Base-by-base conservation (phyloP, 2,329 filamentous ascomycete species). In the Beauveria rudraprayagi region DNA sequence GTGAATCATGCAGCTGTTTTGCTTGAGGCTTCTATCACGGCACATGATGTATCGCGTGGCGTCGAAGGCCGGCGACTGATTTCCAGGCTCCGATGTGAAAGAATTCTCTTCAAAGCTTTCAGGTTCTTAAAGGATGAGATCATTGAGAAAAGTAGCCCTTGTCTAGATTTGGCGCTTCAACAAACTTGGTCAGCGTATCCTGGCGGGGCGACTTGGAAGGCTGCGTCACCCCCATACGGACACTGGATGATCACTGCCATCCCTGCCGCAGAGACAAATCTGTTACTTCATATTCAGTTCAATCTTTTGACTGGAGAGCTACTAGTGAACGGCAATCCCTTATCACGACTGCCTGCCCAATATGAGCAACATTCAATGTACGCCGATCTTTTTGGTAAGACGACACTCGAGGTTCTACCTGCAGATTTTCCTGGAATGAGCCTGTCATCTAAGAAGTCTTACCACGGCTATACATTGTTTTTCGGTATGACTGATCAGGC, bases 251-350 rank as follows among this genome's bases (percentile, higher is more conserved):
- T 22, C 24, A 54, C 41, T 22, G 24, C 24, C 3, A 28, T 47
- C 9, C 22, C 17, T 6, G 44, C 34, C 2, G 3, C 24, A 6
- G 47, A 14, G 14, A 40, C 30, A 47, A 1, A 30, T 10, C 4
- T 34, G 4, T 6, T 14, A 3, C n/a, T 60, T 4, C 37, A 0
- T 66, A 63, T 26, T 66, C 70, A 61, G 3, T 53, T 22, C 17
- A 57, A 53, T n/a, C 10, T 61, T 0, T 11, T 61, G 16, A 57
- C 46, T 3, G 60, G 53, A n/a, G 60, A 57, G 19, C 19, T 61
- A 3, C 28, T 57, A 3, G 60, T 61, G 16, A 61, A 61, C 10
- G 60, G 60, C 1, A 26, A 22, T 24, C 60, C 60, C 1, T 28
- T 61, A 14, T 30, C 46, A 16, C 46, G 47, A 8, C 19, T 61